Evolutionary conservation across 345 rosid species (phyloP).

Genomic region (Draba incana): DNA sequence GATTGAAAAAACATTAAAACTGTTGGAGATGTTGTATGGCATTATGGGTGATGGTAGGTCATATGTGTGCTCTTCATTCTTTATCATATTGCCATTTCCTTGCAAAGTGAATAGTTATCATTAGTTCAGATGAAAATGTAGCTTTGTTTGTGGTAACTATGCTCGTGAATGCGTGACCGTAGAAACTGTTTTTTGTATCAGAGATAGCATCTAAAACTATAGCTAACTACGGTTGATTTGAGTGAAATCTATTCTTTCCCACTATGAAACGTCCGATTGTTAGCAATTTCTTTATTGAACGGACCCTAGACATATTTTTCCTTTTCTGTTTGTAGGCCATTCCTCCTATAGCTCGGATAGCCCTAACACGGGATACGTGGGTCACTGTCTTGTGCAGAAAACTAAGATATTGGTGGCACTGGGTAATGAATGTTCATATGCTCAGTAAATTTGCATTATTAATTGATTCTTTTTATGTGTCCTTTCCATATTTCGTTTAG

Average conservation of each 20-base stretch:
- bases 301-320: background rate
- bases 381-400: slow-evolving; percentile 91
- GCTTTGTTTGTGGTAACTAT: slow-evolving; percentile 9
- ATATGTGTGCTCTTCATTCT: background rate
- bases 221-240: background rate
- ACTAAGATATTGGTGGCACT: slow-evolving; percentile 96
- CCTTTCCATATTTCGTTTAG: slow-evolving; percentile 47
- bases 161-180: background rate
- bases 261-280: background rate
- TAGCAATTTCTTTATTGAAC: background rate
- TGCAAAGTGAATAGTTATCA: slow-evolving; percentile 20
- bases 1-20: background rate
- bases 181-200: slow-evolving; percentile 2
- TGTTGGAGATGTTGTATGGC: background rate
- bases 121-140: slow-evolving; percentile 2
- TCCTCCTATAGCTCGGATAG: slow-evolving; percentile 85
- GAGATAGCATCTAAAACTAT: background rate
- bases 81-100: slow-evolving; percentile 6
- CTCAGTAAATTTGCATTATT: slow-evolving; percentile 8
- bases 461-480: slow-evolving; percentile 17
- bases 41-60: too few species aligned
- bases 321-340: slow-evolving; percentile 55
- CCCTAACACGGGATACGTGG: slow-evolving; percentile 95
- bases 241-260: background rate
- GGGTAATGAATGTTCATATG: slow-evolving; percentile 61